Percentiles rank a stretch among this genome's conserved stretches.
phyloP scores from a whole-genome alignment of 2,329 filamentous ascomycete genomes.

The Aspergillus nomiae region DNA sequence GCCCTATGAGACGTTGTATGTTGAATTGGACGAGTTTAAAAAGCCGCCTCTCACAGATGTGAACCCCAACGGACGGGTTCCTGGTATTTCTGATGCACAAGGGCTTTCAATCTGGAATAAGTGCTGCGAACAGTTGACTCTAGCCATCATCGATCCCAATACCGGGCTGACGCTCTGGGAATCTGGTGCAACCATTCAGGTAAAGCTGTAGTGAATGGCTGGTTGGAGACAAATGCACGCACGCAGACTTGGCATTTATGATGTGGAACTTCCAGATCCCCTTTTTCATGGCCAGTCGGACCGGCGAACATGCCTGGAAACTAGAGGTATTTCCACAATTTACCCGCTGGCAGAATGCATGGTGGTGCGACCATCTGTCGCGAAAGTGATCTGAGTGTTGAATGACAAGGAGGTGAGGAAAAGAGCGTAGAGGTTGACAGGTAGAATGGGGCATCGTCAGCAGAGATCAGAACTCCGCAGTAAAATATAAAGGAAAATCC shows the following conservation, averaged over 20 bases:
- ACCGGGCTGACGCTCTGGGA: background rate
- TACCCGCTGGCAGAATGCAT: constrained; percentile 2
- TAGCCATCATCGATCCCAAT: background rate
- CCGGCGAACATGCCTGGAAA: constrained; percentile 2
- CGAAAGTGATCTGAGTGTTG: background rate
- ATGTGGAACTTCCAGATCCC: constrained; percentile 9
- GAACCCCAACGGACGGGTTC: background rate
- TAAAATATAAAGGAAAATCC: no score
- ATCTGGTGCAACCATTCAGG: constrained; percentile 29
- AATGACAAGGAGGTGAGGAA: background rate
- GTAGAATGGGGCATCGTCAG: no score
- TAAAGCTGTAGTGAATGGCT: background rate
- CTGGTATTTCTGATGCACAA: background rate
- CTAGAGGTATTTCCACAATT: constrained; percentile 3
- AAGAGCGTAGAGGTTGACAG: no score
- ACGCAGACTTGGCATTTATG: constrained; percentile 9
- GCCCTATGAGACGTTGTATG: background rate
- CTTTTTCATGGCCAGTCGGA: background rate
- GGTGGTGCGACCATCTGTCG: background rate
- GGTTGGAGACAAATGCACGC: constrained; percentile 3
- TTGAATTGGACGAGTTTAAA: background rate
- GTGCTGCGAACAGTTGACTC: no score
- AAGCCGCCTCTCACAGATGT: background rate
- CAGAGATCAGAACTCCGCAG: no score
- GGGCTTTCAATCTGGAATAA: no score